Conservation (phyloP, 306 rosid species). For the Morella rubra region DNA sequence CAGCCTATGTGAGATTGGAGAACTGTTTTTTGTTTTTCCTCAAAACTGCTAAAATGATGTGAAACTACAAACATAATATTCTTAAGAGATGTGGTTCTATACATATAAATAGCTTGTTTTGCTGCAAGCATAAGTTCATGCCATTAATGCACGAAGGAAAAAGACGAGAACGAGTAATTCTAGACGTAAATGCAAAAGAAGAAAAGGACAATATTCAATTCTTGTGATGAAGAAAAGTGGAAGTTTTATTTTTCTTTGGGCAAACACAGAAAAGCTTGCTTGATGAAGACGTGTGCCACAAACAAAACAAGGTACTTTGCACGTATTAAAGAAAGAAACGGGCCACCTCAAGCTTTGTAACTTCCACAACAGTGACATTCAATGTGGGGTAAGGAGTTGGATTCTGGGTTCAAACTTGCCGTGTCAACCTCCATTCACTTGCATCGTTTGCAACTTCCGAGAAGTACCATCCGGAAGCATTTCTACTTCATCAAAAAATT, state of each 20-base stretch:
- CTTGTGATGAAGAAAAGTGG: neutral
- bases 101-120: too few relatives aligned
- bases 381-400: constrained; percentile 6
- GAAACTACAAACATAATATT: neutral
- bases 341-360: constrained; percentile 14
- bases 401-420: constrained; percentile 9
- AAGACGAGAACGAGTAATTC: neutral
- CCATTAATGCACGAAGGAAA: neutral
- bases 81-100: neutral
- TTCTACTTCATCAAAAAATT: neutral
- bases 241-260: too few relatives aligned
- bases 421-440: constrained; percentile 18
- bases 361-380: constrained; percentile 17
- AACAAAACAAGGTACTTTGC: neutral
- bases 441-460: constrained; percentile 24
- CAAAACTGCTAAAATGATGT: neutral
- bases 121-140: neutral
- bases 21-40: neutral
- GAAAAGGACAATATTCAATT: neutral
- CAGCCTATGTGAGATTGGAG: neutral
- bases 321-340: neutral
- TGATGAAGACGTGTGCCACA: neutral
- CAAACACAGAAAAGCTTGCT: neutral
- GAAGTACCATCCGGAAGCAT: neutral
- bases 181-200: neutral